Evolutionary conservation across 2,329 filamentous ascomycete genomes (phyloP).

Genomic region (Seiridium unicorne): DNA sequence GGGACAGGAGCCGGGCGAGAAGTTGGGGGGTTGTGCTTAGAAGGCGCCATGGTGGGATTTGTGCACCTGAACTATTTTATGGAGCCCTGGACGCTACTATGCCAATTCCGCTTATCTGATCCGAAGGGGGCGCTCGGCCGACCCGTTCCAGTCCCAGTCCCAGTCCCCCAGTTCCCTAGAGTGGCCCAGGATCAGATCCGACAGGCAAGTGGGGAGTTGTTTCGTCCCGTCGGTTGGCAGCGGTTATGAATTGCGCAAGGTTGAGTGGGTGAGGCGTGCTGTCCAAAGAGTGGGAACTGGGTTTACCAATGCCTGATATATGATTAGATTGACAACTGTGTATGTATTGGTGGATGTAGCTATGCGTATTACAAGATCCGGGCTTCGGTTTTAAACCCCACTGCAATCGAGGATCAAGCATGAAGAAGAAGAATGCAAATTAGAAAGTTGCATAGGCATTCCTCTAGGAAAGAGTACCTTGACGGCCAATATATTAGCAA

Average conservation of each 20-base stretch:
- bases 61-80: background rate
- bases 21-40: background rate
- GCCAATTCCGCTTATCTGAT: slow-evolving; percentile 3
- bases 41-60: background rate
- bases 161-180: no score
- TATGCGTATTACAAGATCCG: no score
- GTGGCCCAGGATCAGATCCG: background rate
- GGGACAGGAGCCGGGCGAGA: background rate
- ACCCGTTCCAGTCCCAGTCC: background rate
- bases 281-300: background rate
- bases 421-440: no score
- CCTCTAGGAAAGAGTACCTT: no score
- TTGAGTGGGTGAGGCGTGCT: background rate
- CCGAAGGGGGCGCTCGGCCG: slow-evolving; percentile 1
- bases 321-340: no score
- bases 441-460: no score
- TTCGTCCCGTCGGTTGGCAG: background rate
- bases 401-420: no score
- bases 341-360: no score
- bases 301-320: no score
- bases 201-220: slow-evolving; percentile 6
- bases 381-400: no score
- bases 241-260: background rate
- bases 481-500: no score
- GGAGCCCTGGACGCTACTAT: background rate